phyloP scores from a whole-genome alignment of 1,139 yeast species.

The Yamadazyma songkhlaensis region DNA sequence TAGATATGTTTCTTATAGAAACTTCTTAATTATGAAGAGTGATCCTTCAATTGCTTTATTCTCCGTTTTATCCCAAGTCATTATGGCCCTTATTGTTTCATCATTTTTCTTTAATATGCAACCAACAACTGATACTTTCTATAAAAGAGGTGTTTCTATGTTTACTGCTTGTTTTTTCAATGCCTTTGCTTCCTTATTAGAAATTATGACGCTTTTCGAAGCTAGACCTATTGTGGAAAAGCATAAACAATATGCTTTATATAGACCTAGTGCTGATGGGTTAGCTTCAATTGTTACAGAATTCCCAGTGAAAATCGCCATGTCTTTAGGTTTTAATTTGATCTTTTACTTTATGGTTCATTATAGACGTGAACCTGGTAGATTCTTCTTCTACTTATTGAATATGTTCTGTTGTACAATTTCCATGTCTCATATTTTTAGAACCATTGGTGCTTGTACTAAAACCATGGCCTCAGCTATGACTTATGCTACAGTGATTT shows the following conservation, averaged over 20 bases:
- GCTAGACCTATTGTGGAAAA: conserved; percentile 77
- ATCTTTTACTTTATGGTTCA: conserved; percentile 56
- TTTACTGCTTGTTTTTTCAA: conserved; percentile 77
- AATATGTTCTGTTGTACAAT: conserved; percentile 31
- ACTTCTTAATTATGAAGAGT: conserved; percentile 59
- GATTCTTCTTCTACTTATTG: conserved; percentile 53
- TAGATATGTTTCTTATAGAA: conserved; percentile 55
- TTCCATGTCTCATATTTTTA: conserved; percentile 57
- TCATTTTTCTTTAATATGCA: conserved; percentile 69
- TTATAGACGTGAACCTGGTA: conserved; percentile 53
- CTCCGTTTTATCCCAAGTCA: conserved; percentile 56
- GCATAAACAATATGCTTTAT: conserved; percentile 67
- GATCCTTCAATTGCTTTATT: conserved; percentile 63
- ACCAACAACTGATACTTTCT: conserved; percentile 47
- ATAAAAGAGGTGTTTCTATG: conserved; percentile 64
- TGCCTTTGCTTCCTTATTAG: conserved; percentile 73
- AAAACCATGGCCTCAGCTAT: conserved; percentile 56
- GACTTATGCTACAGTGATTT: conserved; percentile 56
- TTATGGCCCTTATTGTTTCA: conserved; percentile 68
- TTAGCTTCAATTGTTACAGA: conserved; percentile 55
- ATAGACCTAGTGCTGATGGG: conserved; percentile 64
- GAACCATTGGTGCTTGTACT: conserved; percentile 56
- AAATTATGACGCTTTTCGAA: conserved; percentile 63
- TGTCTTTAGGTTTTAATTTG: conserved; percentile 43
- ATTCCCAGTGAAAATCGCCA: conserved; percentile 49